phyloP scores from a whole-genome alignment of 805 yeast genomes.

The Candida patagonica region DNA sequence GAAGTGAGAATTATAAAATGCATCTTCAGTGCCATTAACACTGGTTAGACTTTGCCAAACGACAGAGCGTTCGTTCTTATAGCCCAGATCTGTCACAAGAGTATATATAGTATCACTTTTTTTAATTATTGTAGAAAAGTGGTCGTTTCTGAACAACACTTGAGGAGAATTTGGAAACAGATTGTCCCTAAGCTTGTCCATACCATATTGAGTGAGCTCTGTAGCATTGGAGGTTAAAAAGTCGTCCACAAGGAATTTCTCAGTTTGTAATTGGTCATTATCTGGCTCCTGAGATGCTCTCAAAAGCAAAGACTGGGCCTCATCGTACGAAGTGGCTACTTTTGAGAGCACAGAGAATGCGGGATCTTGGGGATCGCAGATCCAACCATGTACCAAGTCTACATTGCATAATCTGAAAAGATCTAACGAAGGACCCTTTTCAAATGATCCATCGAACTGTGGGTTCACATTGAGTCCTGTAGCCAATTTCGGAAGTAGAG shows the following conservation, averaged over 20 bases:
- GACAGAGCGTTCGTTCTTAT: conserved; percentile 36
- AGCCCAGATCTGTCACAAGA: conserved; percentile 70
- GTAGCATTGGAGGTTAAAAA: conserved; percentile 58
- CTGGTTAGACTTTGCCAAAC: conserved; percentile 78
- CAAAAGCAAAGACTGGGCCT: conserved; percentile 48
- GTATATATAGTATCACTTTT: conserved; percentile 42
- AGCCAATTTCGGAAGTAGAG: conserved; percentile 52
- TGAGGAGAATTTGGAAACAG: conserved; percentile 47
- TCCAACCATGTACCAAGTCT: conserved; percentile 78
- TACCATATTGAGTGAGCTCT: conserved; percentile 67
- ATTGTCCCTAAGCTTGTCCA: conserved; percentile 35
- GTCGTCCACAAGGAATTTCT: conserved; percentile 22
- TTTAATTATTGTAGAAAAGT: conserved; percentile 59
- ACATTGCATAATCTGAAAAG: conserved; percentile 53
- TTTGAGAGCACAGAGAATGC: conserved; percentile 28
- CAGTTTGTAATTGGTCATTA: conserved; percentile 3
- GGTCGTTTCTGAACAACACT: conserved; percentile 83
- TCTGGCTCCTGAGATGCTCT: conserved; percentile 25
- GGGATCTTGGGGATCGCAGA: conserved; percentile 36
- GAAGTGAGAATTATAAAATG: conserved; percentile 35
- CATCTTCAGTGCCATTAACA: conserved; percentile 59
- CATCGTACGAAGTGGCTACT: conserved; percentile 43
- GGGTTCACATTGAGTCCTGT: conserved; percentile 71
- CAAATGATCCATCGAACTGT: conserved; percentile 52
- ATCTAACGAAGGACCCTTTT: conserved; percentile 41